Evolutionary conservation across 257 asterid species (phyloP).

Genomic region (Solanum clarkiae): DNA sequence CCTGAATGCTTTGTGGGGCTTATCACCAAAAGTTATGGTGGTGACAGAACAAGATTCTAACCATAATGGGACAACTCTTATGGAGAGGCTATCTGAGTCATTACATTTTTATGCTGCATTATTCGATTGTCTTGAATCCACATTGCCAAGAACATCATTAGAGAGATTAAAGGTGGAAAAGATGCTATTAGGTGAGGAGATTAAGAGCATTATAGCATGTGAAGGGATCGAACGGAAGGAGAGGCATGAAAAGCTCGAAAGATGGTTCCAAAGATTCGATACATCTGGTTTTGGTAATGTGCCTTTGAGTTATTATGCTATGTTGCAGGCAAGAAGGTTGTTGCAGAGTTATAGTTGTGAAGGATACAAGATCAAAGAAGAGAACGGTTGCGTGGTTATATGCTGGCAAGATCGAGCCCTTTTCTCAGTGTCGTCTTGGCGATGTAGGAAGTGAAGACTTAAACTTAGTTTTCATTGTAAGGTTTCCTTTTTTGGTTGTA

Average conservation of each 20-base stretch:
- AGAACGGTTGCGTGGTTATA: slow-evolving; percentile 61
- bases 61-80: slow-evolving; percentile 57
- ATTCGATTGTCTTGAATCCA: slow-evolving; percentile 79
- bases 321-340: slow-evolving; percentile 77
- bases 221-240: slow-evolving; percentile 75
- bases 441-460: slow-evolving; percentile 43
- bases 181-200: slow-evolving; percentile 77
- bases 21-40: slow-evolving; percentile 81
- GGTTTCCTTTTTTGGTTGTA: not conserved
- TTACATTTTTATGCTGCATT: slow-evolving; percentile 74
- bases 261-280: slow-evolving; percentile 65
- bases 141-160: slow-evolving; percentile 56
- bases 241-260: slow-evolving; percentile 86
- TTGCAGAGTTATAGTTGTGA: slow-evolving; percentile 61
- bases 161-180: slow-evolving; percentile 86
- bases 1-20: slow-evolving; percentile 53
- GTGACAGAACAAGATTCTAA: slow-evolving; percentile 84
- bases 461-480: not conserved
- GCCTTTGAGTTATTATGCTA: slow-evolving; percentile 70
- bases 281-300: slow-evolving; percentile 53
- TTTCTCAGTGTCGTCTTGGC: slow-evolving; percentile 80
- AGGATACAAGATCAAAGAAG: slow-evolving; percentile 86
- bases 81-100: slow-evolving; percentile 84
- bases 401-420: slow-evolving; percentile 96
- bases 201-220: slow-evolving; percentile 72